These are phyloP conservation scores for Stagonosporopsis vannaccii DNA, from an alignment of 2,329 filamentous ascomycete genomes.

Conservation along the genomic window DNA sequence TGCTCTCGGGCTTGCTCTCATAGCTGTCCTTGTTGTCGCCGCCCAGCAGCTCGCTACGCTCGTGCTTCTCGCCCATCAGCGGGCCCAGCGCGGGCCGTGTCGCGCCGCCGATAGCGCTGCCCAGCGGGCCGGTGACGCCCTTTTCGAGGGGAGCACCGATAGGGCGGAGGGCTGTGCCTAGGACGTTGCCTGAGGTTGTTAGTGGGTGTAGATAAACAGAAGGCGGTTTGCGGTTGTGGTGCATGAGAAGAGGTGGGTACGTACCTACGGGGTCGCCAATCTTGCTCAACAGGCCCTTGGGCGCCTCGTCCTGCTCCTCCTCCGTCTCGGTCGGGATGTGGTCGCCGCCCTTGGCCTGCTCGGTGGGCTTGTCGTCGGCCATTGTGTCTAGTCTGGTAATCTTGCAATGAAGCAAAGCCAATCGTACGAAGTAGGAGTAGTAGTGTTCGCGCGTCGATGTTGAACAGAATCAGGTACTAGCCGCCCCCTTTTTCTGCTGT, in stretches of 20 bases:
- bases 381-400: neutral
- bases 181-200: slow-evolving; percentile 41
- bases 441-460: no score
- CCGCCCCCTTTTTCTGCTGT: neutral
- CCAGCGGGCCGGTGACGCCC: slow-evolving; percentile 47
- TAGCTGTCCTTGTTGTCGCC: slow-evolving; percentile 52
- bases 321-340: slow-evolving; percentile 40
- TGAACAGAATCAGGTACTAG: neutral
- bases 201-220: neutral
- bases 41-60: slow-evolving; percentile 47
- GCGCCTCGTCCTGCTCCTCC: slow-evolving; percentile 24
- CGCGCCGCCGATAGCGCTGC: slow-evolving; percentile 45
- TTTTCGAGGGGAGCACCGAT: slow-evolving; percentile 49
- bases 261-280: slow-evolving; percentile 45
- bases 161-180: slow-evolving; percentile 49
- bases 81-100: slow-evolving; percentile 48
- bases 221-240: neutral
- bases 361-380: slow-evolving; percentile 19
- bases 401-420: neutral
- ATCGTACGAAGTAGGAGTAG: no score
- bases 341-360: slow-evolving; percentile 28
- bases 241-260: neutral
- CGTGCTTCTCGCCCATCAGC: slow-evolving; percentile 43
- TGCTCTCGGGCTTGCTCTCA: slow-evolving; percentile 43
- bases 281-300: slow-evolving; percentile 38